Evolutionary conservation across 805 yeast genomes (phyloP).

Genomic region (Ogataea allantospora): DNA sequence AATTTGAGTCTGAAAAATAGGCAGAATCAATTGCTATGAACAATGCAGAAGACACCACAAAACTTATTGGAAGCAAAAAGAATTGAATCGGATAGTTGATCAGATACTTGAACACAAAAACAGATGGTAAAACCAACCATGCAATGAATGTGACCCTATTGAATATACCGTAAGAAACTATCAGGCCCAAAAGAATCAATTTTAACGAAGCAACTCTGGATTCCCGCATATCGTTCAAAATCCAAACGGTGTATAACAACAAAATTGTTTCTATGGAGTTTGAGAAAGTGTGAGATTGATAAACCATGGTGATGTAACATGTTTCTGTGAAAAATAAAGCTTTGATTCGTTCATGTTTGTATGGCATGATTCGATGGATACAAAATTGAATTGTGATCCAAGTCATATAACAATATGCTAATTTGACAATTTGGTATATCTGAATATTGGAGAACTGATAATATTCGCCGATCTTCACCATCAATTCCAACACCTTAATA

Average conservation of each 20-base stretch:
- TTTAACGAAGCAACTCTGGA: conserved; percentile 5
- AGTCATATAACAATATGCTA: conserved; percentile 38
- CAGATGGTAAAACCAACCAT: conserved; percentile 65
- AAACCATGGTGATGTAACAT: conserved; percentile 69
- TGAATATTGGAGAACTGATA: conserved; percentile 42
- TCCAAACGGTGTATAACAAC: conserved; percentile 47
- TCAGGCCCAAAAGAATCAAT: conserved; percentile 41
- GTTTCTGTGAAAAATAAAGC: conserved; percentile 51
- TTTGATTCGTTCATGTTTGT: conserved; percentile 34
- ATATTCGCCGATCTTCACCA: conserved; percentile 40
- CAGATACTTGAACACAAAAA: conserved; percentile 45
- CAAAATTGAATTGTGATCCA: conserved; percentile 35
- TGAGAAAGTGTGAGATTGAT: conserved; percentile 88
- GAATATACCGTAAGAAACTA: conserved; percentile 68
- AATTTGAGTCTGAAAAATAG: conserved; percentile 21
- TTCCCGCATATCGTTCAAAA: conserved; percentile 39
- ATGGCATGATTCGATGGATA: conserved; percentile 32
- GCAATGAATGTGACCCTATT: conserved; percentile 83
- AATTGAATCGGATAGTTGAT: conserved; percentile 33
- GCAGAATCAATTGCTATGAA: conserved; percentile 57
- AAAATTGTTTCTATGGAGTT: conserved; percentile 74
- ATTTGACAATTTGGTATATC: conserved; percentile 52
- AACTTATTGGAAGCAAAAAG: conserved; percentile 37
- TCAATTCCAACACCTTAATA: conserved; percentile 69
- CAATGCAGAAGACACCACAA: conserved; percentile 32